Evolutionary conservation across 2,329 filamentous ascomycete species (phyloP).

Genomic region (Allantophomopsis lycopodina): DNA sequence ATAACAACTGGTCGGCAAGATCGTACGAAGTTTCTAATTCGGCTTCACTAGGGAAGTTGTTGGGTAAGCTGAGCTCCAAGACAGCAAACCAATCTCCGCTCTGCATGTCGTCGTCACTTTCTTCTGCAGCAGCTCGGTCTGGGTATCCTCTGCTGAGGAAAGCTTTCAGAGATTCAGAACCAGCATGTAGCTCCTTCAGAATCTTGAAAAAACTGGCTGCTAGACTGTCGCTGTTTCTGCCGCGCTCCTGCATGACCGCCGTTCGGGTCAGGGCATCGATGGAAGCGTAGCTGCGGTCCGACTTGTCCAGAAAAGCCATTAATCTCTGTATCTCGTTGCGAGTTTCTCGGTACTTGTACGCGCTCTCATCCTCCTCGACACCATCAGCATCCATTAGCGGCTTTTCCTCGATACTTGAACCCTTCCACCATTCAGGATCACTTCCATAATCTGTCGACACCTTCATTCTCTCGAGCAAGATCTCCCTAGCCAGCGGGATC

Average conservation of each 20-base stretch:
- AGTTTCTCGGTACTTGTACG: conserved; percentile 8
- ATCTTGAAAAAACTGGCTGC: conserved; percentile 11
- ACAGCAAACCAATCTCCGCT: conserved; percentile 14
- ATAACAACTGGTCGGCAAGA: conserved; percentile 17
- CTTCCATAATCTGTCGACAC: conserved; percentile 35
- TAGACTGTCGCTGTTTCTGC: conserved; percentile 28
- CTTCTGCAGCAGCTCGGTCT: conserved; percentile 4
- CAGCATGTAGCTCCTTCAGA: too few relatives aligned
- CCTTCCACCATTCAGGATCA: conserved; percentile 47
- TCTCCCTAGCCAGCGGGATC: conserved; percentile 43
- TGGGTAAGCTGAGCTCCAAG: conserved; percentile 13
- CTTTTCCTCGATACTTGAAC: conserved; percentile 28
- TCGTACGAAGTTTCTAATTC: conserved; percentile 17
- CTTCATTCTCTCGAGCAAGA: conserved; percentile 30
- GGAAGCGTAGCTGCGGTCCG: conserved; percentile 44
- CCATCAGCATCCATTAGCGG: conserved; percentile 2
- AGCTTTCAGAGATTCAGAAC: conserved; percentile 5
- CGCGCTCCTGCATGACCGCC: conserved; percentile 20
- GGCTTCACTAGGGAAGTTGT: conserved; percentile 6
- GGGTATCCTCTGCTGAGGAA: conserved; percentile 12
- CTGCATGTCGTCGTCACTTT: conserved; percentile 3
- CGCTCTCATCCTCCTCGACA: conserved; percentile 4
- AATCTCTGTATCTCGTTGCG: conserved; percentile 42
- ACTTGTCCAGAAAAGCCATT: conserved; percentile 47
- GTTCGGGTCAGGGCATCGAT: conserved; percentile 29